A percentile compares a stretch with the other conserved stretches of the same genome.
Evolutionary conservation across 2,329 filamentous ascomycete species (phyloP).

Genomic region (Scedosporium dehoogii): DNA sequence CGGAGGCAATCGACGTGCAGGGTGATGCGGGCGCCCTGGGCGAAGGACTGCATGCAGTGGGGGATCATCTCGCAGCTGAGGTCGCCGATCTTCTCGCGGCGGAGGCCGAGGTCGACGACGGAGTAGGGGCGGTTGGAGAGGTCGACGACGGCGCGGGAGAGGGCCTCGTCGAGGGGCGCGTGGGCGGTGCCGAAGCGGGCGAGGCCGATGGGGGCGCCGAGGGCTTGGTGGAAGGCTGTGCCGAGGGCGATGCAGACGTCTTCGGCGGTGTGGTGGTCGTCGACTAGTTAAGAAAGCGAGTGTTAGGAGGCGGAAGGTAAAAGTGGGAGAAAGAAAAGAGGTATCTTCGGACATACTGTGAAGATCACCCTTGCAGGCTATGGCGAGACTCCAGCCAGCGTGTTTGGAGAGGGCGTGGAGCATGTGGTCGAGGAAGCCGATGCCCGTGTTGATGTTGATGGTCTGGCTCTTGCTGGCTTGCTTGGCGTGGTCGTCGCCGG

Average conservation of each 20-base stretch:
- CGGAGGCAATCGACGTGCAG: conserved; percentile 88
- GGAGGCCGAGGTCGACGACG: conserved; percentile 65
- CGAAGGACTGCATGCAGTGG: conserved; percentile 90
- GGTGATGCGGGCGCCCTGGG: conserved; percentile 81
- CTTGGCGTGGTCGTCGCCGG: conserved; percentile 55
- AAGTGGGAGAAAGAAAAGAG: background rate
- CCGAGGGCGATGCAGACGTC: conserved; percentile 91
- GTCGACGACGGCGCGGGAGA: conserved; percentile 89
- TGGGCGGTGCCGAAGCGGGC: conserved; percentile 89
- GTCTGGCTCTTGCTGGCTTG: conserved; percentile 77
- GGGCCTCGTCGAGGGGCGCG: conserved; percentile 87
- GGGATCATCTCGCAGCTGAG: conserved; percentile 95
- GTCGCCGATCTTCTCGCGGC: conserved; percentile 87
- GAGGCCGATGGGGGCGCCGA: conserved; percentile 70
- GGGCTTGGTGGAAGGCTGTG: conserved; percentile 68
- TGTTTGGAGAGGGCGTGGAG: conserved; percentile 94
- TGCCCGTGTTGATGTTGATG: conserved; percentile 83
- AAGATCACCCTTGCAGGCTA: conserved; percentile 79
- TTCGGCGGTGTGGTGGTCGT: conserved; percentile 97
- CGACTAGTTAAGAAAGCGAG: conserved; percentile 45
- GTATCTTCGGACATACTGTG: conserved; percentile 55
- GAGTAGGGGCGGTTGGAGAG: conserved; percentile 84
- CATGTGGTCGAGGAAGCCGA: conserved; percentile 99
- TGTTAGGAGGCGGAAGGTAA: background rate
- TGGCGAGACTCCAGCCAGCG: conserved; percentile 79